These are phyloP conservation scores for Cyathus striatus DNA, from an alignment of 768 basidiomycete genomes.

Conservation along the genomic window DNA sequence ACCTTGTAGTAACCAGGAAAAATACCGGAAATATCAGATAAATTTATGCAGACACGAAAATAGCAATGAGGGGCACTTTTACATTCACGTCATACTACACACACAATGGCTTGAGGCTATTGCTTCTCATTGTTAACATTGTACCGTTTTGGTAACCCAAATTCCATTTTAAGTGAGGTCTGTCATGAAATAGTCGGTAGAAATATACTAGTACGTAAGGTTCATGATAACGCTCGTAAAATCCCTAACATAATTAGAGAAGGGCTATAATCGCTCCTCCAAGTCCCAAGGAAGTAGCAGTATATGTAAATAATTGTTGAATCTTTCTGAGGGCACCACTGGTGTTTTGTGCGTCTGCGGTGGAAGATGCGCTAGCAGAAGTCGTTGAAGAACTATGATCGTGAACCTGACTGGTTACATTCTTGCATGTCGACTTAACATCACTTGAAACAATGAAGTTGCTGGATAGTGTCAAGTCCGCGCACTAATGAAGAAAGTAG, in stretches of 20 bases:
- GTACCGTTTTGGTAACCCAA: no score
- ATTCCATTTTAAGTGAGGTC: no score
- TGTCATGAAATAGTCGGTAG: no score
- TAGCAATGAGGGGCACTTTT: no score
- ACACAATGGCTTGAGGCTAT: no score
- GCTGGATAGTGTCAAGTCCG: slow-evolving; percentile 10
- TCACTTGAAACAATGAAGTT: slow-evolving; percentile 42
- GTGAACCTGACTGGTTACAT: slow-evolving; percentile 14
- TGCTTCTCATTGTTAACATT: no score
- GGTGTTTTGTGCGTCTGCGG: slow-evolving; percentile 1
- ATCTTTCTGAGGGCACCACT: slow-evolving; percentile 6
- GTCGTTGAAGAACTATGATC: no score
- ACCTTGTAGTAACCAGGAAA: no score
- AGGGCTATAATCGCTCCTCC: slow-evolving; percentile 14
- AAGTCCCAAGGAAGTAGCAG: slow-evolving; percentile 13
- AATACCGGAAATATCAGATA: no score
- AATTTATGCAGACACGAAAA: no score
- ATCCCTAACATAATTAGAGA: slow-evolving; percentile 6
- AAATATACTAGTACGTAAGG: background rate
- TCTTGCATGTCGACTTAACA: slow-evolving; percentile 31
- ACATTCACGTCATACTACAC: no score
- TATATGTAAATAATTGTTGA: slow-evolving; percentile 5
- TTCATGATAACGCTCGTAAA: background rate
- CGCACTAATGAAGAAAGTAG: slow-evolving; percentile 5
- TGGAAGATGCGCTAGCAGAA: background rate